phyloP scores from a whole-genome alignment of 495 filamentous ascomycete species.

The Echria macrotheca region DNA sequence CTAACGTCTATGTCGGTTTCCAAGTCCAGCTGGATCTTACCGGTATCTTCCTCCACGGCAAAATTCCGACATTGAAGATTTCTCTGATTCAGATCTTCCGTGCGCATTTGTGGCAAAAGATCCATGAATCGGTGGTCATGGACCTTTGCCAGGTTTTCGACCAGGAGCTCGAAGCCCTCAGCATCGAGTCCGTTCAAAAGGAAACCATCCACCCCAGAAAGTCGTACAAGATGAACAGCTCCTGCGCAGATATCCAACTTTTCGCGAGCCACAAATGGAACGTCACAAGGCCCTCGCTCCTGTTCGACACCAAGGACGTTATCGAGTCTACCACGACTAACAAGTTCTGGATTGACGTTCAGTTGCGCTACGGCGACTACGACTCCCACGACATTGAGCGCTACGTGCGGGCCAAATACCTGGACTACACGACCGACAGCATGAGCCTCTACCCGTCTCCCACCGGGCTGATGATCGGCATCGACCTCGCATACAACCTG shows the following conservation, averaged over 20 bases:
- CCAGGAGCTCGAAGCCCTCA: constrained; percentile 90
- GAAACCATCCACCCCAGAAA: constrained; percentile 99
- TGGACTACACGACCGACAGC: constrained; percentile 98
- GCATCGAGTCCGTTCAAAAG: constrained; percentile 98
- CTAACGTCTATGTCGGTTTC: constrained; percentile 91
- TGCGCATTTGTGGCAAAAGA: constrained; percentile 99
- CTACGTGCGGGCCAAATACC: constrained; percentile 95
- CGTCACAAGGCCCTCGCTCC: constrained; percentile 83
- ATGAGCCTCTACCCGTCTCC: constrained; percentile 99
- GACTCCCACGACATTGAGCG: constrained; percentile 98
- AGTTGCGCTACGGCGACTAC: constrained; percentile 97
- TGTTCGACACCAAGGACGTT: constrained; percentile 94
- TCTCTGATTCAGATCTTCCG: constrained; percentile 99
- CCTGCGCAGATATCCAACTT: constrained; percentile 94
- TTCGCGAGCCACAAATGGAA: constrained; percentile 99
- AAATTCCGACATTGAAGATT: constrained; percentile 98
- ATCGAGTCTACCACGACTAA: constrained; percentile 95
- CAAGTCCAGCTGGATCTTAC: constrained; percentile 98
- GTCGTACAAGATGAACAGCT: constrained; percentile 99
- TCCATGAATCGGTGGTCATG: constrained; percentile 99
- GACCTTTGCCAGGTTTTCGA: constrained; percentile 99
- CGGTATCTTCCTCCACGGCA: constrained; percentile 98
- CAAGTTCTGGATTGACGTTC: constrained; percentile 99
- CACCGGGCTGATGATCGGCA: constrained; percentile 96
- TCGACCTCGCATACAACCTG: constrained; percentile 96